phyloP scores from a whole-genome alignment of 179 eudicot genomes.

The Corrigiola litoralis region DNA sequence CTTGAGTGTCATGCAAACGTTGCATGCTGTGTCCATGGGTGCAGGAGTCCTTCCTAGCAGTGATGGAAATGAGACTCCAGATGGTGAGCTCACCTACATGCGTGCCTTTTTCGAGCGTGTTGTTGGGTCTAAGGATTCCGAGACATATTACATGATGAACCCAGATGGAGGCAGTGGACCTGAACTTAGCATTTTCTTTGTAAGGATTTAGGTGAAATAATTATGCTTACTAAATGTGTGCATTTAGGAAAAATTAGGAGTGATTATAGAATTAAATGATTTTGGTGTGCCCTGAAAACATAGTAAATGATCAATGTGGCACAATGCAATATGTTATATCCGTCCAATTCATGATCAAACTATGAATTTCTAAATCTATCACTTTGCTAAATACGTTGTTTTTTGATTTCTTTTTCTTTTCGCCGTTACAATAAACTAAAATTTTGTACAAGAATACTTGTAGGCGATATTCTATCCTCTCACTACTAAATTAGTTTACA shows the following conservation, averaged over 20 bases:
- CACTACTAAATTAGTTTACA: too few species aligned
- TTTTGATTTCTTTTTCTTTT: too few species aligned
- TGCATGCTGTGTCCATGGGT: slow-evolving; percentile 85
- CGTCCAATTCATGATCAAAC: too few species aligned
- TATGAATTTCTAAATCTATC: too few species aligned
- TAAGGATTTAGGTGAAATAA: slow-evolving; percentile 39
- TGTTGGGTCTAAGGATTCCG: slow-evolving; percentile 74
- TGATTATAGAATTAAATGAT: background rate
- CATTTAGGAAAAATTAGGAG: background rate
- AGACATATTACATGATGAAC: slow-evolving; percentile 86
- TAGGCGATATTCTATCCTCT: too few species aligned
- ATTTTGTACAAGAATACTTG: too few species aligned
- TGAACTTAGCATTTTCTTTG: slow-evolving; percentile 85
- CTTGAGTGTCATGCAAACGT: slow-evolving; percentile 53
- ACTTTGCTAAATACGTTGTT: too few species aligned
- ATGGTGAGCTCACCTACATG: slow-evolving; percentile 83
- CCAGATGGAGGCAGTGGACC: slow-evolving; percentile 80
- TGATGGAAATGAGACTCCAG: slow-evolving; percentile 31
- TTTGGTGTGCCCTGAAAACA: background rate
- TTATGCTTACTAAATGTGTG: background rate
- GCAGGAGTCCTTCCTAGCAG: slow-evolving; percentile 71
- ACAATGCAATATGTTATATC: background rate
- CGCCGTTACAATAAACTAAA: too few species aligned
- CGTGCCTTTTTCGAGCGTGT: slow-evolving; percentile 68
- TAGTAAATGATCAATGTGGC: background rate